These are phyloP conservation scores for Bruguiera gymnorhiza DNA, from an alignment of 345 rosid species.

Conservation along the genomic window DNA sequence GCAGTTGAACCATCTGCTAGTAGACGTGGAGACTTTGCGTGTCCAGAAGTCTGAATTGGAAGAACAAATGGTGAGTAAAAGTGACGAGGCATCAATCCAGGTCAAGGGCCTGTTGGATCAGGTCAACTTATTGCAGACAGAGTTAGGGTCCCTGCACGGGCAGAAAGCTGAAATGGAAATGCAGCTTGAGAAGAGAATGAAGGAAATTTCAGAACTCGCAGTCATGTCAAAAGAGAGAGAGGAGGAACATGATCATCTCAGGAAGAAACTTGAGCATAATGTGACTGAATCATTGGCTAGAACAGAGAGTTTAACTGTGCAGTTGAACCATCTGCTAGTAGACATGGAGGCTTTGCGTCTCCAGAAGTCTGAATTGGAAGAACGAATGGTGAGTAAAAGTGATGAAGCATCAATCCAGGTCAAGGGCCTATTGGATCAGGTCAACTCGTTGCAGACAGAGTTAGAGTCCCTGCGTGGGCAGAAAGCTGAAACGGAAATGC, in stretches of 20 bases:
- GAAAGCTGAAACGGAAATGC: not conserved
- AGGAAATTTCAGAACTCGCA: conserved; percentile 8
- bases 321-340: conserved; percentile 36
- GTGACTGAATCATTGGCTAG: conserved; percentile 39
- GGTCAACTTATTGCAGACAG: no score
- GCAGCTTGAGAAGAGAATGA: conserved; percentile 42
- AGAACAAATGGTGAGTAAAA: no score
- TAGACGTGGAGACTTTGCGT: conserved; percentile 43
- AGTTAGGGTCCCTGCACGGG: no score
- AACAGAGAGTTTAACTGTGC: conserved; percentile 34
- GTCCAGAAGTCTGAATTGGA: conserved; percentile 20
- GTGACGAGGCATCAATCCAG: no score
- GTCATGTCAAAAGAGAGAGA: not conserved
- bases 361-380: conserved; percentile 21
- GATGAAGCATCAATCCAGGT: not conserved
- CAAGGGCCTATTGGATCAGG: not conserved
- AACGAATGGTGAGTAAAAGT: not conserved
- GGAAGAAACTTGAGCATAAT: conserved; percentile 40
- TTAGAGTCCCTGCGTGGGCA: not conserved
- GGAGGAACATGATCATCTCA: not conserved
- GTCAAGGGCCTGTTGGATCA: no score
- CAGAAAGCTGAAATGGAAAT: conserved; percentile 30
- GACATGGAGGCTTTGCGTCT: conserved; percentile 43
- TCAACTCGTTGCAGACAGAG: not conserved
- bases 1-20: conserved; percentile 34